A percentile compares a stretch with the other conserved stretches of the same genome.
phyloP scores from a whole-genome alignment of 176 grass and related monocot species.

The Rhipidocladum racemiflorum region DNA sequence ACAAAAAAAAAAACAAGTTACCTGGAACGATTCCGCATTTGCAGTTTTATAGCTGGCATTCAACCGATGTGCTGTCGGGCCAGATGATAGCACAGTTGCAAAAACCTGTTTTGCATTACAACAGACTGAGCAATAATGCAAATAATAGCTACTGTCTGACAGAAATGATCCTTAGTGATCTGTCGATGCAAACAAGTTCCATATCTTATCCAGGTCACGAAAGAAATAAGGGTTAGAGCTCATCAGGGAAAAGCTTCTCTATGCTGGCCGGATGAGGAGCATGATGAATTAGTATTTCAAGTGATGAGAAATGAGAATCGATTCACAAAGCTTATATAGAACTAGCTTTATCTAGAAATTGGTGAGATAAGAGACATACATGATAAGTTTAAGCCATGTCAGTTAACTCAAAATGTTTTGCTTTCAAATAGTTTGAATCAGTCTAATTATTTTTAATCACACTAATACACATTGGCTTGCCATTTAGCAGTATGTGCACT shows the following conservation, averaged over 20 bases:
- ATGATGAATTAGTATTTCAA: not conserved
- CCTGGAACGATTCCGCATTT: slow-evolving; percentile 75
- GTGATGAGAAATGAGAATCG: slow-evolving; percentile 7
- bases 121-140: not conserved
- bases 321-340: slow-evolving; percentile 10
- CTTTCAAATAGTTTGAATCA: slow-evolving; percentile 16
- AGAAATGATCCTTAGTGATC: not conserved
- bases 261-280: not conserved
- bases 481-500: too few species aligned
- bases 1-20: slow-evolving; percentile 27
- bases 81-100: slow-evolving; percentile 68
- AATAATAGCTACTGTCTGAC: not conserved
- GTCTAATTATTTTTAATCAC: too few species aligned
- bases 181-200: not conserved
- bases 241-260: slow-evolving; percentile 3
- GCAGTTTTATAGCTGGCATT: slow-evolving; percentile 92
- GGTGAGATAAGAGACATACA: not conserved
- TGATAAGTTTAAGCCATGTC: not conserved
- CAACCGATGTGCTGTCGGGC: slow-evolving; percentile 61
- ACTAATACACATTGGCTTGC: not conserved
- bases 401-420: not conserved
- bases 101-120: slow-evolving; percentile 58
- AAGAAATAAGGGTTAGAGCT: slow-evolving; percentile 2
- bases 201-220: not conserved
- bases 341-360: not conserved